These are phyloP conservation scores for Streptanthus diversifolius DNA, from an alignment of 345 rosid species.

Conservation along the genomic window DNA sequence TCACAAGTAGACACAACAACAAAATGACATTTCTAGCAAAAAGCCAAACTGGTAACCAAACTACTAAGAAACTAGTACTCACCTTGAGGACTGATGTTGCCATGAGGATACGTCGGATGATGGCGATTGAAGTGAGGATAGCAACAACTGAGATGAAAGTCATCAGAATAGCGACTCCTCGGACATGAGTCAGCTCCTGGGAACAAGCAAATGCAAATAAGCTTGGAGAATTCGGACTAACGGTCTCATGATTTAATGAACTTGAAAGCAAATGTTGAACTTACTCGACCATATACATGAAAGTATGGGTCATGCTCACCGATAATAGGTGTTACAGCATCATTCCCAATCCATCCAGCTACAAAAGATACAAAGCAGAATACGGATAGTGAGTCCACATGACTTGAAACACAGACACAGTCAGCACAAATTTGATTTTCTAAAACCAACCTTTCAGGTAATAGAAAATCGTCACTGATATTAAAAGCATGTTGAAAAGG, in stretches of 20 bases:
- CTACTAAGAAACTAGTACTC: constrained; percentile 25
- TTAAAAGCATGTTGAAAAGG: constrained; percentile 70
- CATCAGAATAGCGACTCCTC: constrained; percentile 69
- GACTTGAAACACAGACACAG: constrained; percentile 2
- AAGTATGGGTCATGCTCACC: constrained; percentile 84
- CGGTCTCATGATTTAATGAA: not conserved
- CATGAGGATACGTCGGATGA: constrained; percentile 88
- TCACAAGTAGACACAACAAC: constrained; percentile 12
- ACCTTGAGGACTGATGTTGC: constrained; percentile 97
- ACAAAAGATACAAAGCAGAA: not conserved
- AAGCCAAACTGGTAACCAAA: constrained; percentile 10
- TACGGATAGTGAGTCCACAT: not conserved
- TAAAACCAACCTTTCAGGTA: constrained; percentile 69
- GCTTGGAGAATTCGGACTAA: not conserved
- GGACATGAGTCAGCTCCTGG: constrained; percentile 84
- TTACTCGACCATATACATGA: constrained; percentile 75
- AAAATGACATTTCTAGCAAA: constrained; percentile 4
- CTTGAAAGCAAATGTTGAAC: constrained; percentile 30
- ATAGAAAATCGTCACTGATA: constrained; percentile 78
- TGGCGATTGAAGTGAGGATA: constrained; percentile 84
- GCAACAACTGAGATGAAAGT: constrained; percentile 70
- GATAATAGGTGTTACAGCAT: constrained; percentile 83
- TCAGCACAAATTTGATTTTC: not conserved
- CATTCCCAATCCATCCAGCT: constrained; percentile 98
- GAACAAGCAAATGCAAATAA: constrained; percentile 30